Base-by-base conservation (phyloP, 2,329 filamentous ascomycete genomes). In the Chalaropsis ovoidea region DNA sequence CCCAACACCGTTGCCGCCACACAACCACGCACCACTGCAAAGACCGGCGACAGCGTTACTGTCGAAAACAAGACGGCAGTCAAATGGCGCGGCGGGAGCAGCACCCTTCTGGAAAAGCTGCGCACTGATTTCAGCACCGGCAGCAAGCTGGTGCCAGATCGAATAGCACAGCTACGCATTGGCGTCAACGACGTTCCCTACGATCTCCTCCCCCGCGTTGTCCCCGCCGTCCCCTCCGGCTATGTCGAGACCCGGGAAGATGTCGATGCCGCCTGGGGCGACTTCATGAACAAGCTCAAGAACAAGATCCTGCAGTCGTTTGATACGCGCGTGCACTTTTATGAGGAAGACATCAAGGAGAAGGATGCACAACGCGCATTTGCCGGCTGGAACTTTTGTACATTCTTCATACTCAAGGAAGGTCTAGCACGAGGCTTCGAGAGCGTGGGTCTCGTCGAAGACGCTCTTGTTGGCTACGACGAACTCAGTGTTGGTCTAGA, bases 351-450 rank as follows among this genome's bases (percentile, higher is more conserved):
- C 70, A 96, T 99, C 70, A 88, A 90, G 69, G 94, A 96, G 74
- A 94, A 92, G 72, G 93, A 97, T 70, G 83, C 87, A 0, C 92
- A 97, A 74, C 83, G 93, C 60, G 86, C 80, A 42, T 77, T 99
- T 19, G 94, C 94, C 0, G 94, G 94, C 0, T 99, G 94, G 94
- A 99, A 99, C 72, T 99, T 99, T 73, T 97, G 94, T 75, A 99
- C 94, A 0, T 99, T 99, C 74, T 99, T 99, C 74, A 92, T 99
- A 17, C 80, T 99, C 8, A 99, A 99, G 72, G 94, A 99, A 74
- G 94, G 94, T 0, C 78, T 99, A 43, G 93, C 94, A 0, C 83
- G 90, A 70, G 95, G 93, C 0, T 96, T 99, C 70, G 95, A 99
- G 74, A 97, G 90, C 72, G 92, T 97, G 2, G 95, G 95, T 0